phyloP scores from a whole-genome alignment of 2,329 filamentous ascomycete genomes.

The Huntiella moniliformis region DNA sequence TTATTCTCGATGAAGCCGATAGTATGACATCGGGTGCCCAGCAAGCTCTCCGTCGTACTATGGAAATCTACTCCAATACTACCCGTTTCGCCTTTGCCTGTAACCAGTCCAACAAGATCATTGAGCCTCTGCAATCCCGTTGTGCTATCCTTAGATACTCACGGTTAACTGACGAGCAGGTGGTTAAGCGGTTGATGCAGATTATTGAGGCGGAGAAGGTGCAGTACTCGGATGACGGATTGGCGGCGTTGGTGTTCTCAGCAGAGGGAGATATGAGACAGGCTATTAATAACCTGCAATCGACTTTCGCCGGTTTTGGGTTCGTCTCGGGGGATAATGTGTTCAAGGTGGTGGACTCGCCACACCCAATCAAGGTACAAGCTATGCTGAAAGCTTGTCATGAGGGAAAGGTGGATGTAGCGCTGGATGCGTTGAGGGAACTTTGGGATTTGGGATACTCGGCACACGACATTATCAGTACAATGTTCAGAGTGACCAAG shows the following conservation, averaged over 20 bases:
- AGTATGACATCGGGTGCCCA: constrained; percentile 95
- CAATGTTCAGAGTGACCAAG: constrained; percentile 98
- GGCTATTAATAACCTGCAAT: constrained; percentile 96
- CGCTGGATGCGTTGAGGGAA: constrained; percentile 71
- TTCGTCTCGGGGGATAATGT: constrained; percentile 97
- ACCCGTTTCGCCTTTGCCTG: constrained; percentile 96
- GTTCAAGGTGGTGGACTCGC: constrained; percentile 91
- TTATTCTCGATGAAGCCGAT: constrained; percentile 95
- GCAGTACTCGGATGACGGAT: constrained; percentile 75
- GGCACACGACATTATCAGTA: constrained; percentile 97
- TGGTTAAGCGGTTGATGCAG: constrained; percentile 77
- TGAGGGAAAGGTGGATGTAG: constrained; percentile 75
- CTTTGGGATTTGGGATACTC: constrained; percentile 91
- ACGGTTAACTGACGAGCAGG: constrained; percentile 76
- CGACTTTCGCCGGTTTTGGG: constrained; percentile 79
- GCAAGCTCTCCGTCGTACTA: constrained; percentile 82
- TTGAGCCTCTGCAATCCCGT: constrained; percentile 91
- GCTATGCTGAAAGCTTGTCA: constrained; percentile 96
- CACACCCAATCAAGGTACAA: constrained; percentile 95
- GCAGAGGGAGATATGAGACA: constrained; percentile 98
- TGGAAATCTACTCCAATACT: constrained; percentile 97
- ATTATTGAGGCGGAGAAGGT: constrained; percentile 88
- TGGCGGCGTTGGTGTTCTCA: constrained; percentile 90
- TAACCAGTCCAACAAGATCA: constrained; percentile 98
- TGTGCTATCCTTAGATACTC: constrained; percentile 92